Percentiles rank a stretch among this genome's conserved stretches.
Evolutionary conservation across 345 rosid genomes (phyloP).

Genomic region (Boechera retrofracta): DNA sequence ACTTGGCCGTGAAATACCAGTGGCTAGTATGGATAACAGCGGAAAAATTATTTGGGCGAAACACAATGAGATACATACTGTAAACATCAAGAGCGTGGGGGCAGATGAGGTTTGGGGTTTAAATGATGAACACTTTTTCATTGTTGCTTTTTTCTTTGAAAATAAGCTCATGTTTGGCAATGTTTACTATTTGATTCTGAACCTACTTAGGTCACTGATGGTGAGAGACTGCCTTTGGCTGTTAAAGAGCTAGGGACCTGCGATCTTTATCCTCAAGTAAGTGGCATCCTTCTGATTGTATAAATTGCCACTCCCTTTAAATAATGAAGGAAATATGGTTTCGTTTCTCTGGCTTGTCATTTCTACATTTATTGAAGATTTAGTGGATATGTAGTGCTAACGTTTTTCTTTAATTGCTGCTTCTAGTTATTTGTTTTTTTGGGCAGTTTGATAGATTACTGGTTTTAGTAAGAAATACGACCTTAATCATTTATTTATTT

Average conservation of each 20-base stretch:
- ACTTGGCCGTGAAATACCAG: conserved; percentile 95
- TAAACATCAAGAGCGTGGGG: conserved; percentile 90
- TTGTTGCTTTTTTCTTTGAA: not conserved
- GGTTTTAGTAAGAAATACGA: conserved; percentile 12
- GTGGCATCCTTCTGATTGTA: conserved; percentile 36
- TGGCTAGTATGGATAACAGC: conserved; percentile 98
- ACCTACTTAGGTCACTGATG: conserved; percentile 75
- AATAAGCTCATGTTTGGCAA: conserved; percentile 24
- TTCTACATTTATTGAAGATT: conserved; percentile 11
- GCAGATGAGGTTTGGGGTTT: conserved; percentile 77
- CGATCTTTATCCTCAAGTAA: conserved; percentile 98
- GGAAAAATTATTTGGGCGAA: conserved; percentile 99
- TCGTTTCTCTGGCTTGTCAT: conserved; percentile 32
- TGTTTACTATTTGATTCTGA: conserved; percentile 24
- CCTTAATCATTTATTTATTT: conserved; percentile 7
- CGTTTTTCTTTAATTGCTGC: not conserved
- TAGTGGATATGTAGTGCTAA: conserved; percentile 17
- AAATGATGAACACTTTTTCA: conserved; percentile 11
- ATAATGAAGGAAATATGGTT: conserved; percentile 10
- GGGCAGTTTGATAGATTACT: conserved; percentile 26
- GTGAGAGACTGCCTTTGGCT: conserved; percentile 95
- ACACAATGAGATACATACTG: conserved; percentile 98
- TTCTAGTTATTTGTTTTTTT: conserved; percentile 17
- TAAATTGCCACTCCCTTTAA: conserved; percentile 5
- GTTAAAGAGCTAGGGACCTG: conserved; percentile 97